Evolutionary conservation across 768 basidiomycete genomes (phyloP).

Genomic region (Neoboletus magnificus): DNA sequence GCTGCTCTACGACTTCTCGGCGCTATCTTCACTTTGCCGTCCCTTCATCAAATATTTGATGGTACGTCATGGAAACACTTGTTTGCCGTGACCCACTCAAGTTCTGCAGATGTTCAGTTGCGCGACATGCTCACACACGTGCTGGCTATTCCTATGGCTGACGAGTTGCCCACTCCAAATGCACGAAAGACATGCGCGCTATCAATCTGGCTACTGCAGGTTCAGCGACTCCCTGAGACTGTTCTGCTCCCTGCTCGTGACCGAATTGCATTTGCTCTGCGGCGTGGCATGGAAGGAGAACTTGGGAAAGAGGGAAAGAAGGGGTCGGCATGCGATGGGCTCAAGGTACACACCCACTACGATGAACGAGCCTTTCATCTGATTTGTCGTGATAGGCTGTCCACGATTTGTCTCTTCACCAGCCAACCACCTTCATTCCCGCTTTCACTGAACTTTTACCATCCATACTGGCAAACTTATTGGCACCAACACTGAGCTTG

Average conservation of each 20-base stretch:
- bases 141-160: constrained; percentile 69
- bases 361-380: constrained; percentile 7
- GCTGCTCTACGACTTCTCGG: constrained; percentile 65
- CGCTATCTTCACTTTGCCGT: constrained; percentile 57
- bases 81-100: constrained; percentile 4
- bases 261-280: constrained; percentile 66
- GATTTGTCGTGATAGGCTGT: constrained; percentile 52
- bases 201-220: constrained; percentile 70
- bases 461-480: constrained; percentile 58
- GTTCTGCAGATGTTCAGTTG: constrained; percentile 52
- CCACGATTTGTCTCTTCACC: constrained; percentile 61
- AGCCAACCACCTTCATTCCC: constrained; percentile 66
- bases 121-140: constrained; percentile 57
- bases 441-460: constrained; percentile 59
- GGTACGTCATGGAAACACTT: constrained; percentile 39
- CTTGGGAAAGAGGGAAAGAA: constrained; percentile 89
- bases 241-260: constrained; percentile 62
- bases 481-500: constrained; percentile 61
- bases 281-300: constrained; percentile 78
- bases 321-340: constrained; percentile 72
- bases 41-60: constrained; percentile 57
- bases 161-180: constrained; percentile 73
- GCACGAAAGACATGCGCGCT: constrained; percentile 83
- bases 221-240: constrained; percentile 60
- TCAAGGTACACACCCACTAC: constrained; percentile 51